Base-by-base conservation (phyloP, 2,329 filamentous ascomycete species). In the Exserohilum turcica region DNA sequence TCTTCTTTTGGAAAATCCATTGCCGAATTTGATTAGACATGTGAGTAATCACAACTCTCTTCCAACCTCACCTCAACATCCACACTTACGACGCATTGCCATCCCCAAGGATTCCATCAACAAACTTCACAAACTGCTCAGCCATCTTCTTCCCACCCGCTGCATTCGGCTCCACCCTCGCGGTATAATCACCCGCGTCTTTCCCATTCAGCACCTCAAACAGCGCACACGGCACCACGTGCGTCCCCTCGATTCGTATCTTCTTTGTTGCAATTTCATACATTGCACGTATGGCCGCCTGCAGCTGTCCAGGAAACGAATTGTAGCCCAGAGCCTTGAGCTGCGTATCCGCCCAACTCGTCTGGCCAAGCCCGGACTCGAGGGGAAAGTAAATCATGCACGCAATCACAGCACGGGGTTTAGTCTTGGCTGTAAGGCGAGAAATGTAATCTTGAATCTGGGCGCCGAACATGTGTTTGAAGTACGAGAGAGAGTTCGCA, bases 321-420 rank as follows among this genome's bases (percentile, higher is more conserved):
- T 68, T 63, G 43, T 75, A 76, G 6, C 71, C 66, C 19, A 76
- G 38, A 1, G 60, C 51, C 35, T 58, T 69, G 13, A 76, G 56
- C 35, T 68, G 65, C 13, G 46, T 6, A 52, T 73, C 69, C 1
- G 72, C 71, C 73, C 73, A 76, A 31, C 71, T 66, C 24, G 48
- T 39, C 36, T 74, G 68, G 1, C 64, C 61, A 6, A 63, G 48
- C 0, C 61, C 51, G 2, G 57, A 48, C 52, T 75, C 71, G 4
- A 75, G 61, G 0, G 73, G 73, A 46, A 61, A 75, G 55, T 75
- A 76, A 31, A 76, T 76, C 72, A 74, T 75, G 50, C 71, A 74
- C 3, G 74, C 61, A 13, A 75, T 60, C 9, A 75, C 62, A 10
- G 68, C 67, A 8, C 65, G 63, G 1, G 73, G 73, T 43, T 69